These are phyloP conservation scores for Penicillium paradoxum DNA, from an alignment of 495 filamentous ascomycete genomes.

Conservation along the genomic window DNA sequence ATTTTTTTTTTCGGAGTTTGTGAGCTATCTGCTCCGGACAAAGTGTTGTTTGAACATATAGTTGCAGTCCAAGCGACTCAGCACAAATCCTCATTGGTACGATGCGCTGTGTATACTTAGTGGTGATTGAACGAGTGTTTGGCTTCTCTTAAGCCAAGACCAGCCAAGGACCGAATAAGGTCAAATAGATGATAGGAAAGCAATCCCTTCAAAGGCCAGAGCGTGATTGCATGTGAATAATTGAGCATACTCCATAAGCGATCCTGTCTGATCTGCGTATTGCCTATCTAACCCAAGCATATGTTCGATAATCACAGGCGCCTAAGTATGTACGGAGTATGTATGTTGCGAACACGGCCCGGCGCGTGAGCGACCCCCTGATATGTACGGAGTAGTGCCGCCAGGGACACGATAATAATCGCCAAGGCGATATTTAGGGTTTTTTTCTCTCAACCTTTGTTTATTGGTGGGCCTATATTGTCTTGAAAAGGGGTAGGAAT, in stretches of 20 bases:
- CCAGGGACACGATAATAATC: not conserved
- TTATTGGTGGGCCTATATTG: not conserved
- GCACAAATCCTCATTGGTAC: not conserved
- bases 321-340: too few relatives aligned
- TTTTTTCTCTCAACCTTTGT: slow-evolving; percentile 3
- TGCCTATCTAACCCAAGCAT: not conserved
- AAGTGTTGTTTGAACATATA: too few relatives aligned
- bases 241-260: not conserved
- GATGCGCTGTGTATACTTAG: not conserved
- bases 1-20: too few relatives aligned
- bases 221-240: too few relatives aligned
- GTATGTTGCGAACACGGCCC: too few relatives aligned
- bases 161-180: not conserved
- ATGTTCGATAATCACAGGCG: not conserved
- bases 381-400: not conserved
- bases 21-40: too few relatives aligned
- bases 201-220: not conserved
- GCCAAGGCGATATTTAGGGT: not conserved
- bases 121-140: not conserved
- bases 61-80: too few relatives aligned
- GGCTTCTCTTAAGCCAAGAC: not conserved
- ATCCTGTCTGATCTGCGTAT: not conserved
- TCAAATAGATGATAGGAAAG: not conserved
- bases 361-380: not conserved
- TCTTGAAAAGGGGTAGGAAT: slow-evolving; percentile 1